Percentiles rank a stretch among this genome's conserved stretches.
Conservation (phyloP, 805 yeast genomes). For the Schizosaccharomyces lindneri region DNA sequence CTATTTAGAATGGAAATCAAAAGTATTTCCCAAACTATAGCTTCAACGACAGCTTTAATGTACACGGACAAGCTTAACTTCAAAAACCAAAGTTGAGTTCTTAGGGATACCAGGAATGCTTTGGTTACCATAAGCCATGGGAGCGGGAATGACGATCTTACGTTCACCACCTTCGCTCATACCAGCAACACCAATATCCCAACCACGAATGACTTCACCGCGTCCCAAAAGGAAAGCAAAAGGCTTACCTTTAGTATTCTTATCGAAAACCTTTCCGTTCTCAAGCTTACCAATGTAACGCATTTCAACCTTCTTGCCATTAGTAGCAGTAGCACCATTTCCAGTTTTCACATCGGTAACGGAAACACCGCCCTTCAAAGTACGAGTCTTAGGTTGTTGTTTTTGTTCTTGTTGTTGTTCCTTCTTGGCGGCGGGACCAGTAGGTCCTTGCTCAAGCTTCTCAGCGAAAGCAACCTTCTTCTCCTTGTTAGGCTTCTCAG, state of each 20-base stretch:
- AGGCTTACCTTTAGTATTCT: conserved; percentile 93
- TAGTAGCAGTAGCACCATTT: conserved; percentile 66
- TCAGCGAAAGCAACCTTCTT: conserved; percentile 29
- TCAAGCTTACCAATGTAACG: conserved; percentile 93
- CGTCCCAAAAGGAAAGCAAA: conserved; percentile 74
- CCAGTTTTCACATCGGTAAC: conserved; percentile 84
- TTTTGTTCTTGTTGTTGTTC: background rate
- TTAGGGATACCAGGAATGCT: conserved; percentile 86
- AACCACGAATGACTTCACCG: conserved; percentile 84
- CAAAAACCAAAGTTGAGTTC: conserved; percentile 88
- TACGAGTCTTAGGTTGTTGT: conserved; percentile 21
- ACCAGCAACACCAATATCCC: conserved; percentile 96
- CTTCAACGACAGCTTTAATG: background rate
- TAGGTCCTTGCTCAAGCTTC: conserved; percentile 48
- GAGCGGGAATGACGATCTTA: conserved; percentile 84
- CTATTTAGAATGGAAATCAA: too few relatives aligned
- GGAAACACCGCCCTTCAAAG: conserved; percentile 76
- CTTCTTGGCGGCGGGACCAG: conserved; percentile 8
- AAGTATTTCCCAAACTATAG: too few relatives aligned
- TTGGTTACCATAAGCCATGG: conserved; percentile 89
- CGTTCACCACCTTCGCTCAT: conserved; percentile 98
- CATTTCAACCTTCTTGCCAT: conserved; percentile 78
- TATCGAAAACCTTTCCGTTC: conserved; percentile 91
- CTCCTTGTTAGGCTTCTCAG: conserved; percentile 13
- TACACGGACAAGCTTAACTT: conserved; percentile 73